Conservation (phyloP, 1,284 basidiomycete species). For the Vanrija sp. region DNA sequence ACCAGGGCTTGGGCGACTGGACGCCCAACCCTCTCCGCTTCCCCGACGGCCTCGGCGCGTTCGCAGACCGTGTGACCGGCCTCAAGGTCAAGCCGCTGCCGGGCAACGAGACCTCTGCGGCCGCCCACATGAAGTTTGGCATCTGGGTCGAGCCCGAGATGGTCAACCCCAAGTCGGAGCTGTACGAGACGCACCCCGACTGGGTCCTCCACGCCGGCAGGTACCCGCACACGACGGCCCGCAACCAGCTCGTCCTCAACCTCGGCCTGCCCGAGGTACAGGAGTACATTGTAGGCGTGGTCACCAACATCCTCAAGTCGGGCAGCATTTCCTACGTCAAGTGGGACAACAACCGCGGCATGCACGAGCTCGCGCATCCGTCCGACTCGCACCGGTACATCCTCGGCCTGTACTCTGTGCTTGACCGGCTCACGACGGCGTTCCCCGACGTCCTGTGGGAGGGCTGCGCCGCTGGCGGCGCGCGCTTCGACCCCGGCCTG, state of each 20-base stretch:
- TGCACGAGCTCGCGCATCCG: constrained; percentile 32
- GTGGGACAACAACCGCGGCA: constrained; percentile 39
- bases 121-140: constrained; percentile 23
- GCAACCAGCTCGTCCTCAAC: constrained; percentile 36
- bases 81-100: neutral
- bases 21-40: constrained; percentile 27
- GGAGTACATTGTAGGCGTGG: constrained; percentile 28
- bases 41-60: constrained; percentile 21
- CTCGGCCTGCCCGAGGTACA: constrained; percentile 26
- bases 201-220: constrained; percentile 28
- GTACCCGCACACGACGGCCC: constrained; percentile 20
- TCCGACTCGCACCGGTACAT: constrained; percentile 27
- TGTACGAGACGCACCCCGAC: constrained; percentile 34
- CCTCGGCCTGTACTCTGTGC: constrained; percentile 34
- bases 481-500: constrained; percentile 33
- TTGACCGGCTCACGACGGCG: constrained; percentile 21
- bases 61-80: constrained; percentile 18
- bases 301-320: constrained; percentile 19
- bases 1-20: constrained; percentile 36
- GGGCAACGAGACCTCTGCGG: neutral
- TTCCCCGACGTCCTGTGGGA: constrained; percentile 36
- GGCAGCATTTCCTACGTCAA: constrained; percentile 35
- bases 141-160: constrained; percentile 43
- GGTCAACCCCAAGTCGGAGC: constrained; percentile 31
- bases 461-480: constrained; percentile 37